Evolutionary conservation across 345 rosid species (phyloP).

Genomic region (Anacardium occidentale): DNA sequence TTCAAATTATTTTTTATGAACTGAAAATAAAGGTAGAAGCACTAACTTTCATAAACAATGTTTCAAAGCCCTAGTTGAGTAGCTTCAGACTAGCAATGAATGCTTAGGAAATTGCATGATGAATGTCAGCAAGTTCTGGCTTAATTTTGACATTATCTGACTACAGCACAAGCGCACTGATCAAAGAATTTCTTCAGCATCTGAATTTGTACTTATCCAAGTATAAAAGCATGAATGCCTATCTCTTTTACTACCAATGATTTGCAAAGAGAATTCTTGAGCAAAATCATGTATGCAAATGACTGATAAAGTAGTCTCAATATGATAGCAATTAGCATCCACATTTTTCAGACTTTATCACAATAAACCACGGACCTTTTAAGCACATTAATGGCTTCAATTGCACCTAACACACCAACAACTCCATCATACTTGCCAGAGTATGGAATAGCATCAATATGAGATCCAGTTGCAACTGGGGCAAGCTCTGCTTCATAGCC

Average conservation of each 20-base stretch:
- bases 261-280: neutral
- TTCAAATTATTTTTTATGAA: neutral
- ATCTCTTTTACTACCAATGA: neutral
- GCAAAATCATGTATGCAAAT: conserved; percentile 1
- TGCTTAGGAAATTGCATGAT: neutral
- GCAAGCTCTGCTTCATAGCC: conserved; percentile 68
- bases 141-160: neutral
- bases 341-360: neutral
- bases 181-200: neutral
- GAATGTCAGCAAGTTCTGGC: neutral
- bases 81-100: neutral
- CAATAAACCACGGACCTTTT: conserved; percentile 50
- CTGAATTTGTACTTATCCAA: neutral
- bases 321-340: neutral
- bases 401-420: conserved; percentile 94
- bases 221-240: neutral
- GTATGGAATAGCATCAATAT: conserved; percentile 95
- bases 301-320: neutral
- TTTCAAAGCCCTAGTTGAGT: conserved; percentile 1
- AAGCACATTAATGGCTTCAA: conserved; percentile 88
- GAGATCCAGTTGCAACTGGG: conserved; percentile 89
- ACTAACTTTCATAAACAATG: neutral
- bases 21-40: neutral
- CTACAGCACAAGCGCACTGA: neutral
- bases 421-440: conserved; percentile 97